These are phyloP conservation scores for Colletotrichum somersetense DNA, from an alignment of 2,329 filamentous ascomycete species.

Conservation along the genomic window DNA sequence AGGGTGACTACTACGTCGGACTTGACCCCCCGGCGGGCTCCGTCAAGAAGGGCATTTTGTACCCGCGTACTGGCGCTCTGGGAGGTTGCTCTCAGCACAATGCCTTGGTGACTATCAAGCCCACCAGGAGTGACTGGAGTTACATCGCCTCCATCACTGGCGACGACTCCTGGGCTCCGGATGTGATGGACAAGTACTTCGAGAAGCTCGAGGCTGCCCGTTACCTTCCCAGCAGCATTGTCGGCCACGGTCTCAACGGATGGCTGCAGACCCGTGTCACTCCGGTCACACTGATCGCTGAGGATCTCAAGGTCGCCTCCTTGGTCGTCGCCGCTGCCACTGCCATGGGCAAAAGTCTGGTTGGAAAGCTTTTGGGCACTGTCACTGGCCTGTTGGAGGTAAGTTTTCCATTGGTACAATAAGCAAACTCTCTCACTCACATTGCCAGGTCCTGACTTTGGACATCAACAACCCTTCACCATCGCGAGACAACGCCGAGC, in stretches of 20 bases:
- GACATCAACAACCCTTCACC: conserved; percentile 7
- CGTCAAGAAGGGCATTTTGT: conserved; percentile 57
- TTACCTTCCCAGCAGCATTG: conserved; percentile 57
- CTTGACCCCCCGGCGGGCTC: conserved; percentile 55
- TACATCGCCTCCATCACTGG: conserved; percentile 69
- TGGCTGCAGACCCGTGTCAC: conserved; percentile 54
- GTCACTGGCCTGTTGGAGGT: not conserved
- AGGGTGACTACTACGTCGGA: conserved; percentile 50
- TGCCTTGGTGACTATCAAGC: conserved; percentile 69
- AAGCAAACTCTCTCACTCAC: not conserved
- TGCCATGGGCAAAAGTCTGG: not conserved
- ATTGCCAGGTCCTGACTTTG: not conserved
- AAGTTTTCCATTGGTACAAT: not conserved
- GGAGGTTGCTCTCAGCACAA: conserved; percentile 70
- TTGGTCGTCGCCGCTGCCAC: not conserved
- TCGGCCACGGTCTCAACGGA: conserved; percentile 65
- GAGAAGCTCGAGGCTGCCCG: conserved; percentile 66
- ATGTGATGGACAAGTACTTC: conserved; percentile 72
- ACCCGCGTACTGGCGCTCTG: conserved; percentile 60
- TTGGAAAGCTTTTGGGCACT: not conserved
- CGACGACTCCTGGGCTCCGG: conserved; percentile 68
- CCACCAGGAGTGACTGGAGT: conserved; percentile 70
- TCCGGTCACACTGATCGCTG: conserved; percentile 1
- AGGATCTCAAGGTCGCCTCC: conserved; percentile 7
- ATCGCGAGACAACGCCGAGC: conserved; percentile 3